Base-by-base conservation (phyloP, 768 basidiomycete species). In the Gyrodon lividus region DNA sequence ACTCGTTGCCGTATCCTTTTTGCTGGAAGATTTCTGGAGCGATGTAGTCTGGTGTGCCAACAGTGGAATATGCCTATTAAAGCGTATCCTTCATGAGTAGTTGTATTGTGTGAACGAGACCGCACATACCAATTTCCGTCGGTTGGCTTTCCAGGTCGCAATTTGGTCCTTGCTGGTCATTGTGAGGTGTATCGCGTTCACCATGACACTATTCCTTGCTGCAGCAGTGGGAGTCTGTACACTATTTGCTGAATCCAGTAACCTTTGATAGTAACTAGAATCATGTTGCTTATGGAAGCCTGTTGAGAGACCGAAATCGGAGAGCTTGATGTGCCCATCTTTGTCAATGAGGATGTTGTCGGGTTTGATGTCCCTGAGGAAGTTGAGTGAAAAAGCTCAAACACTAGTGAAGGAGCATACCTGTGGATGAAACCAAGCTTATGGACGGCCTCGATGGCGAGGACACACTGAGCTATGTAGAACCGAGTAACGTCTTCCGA, bases 281-380 rank as follows among this genome's bases (percentile, higher is more conserved):
- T 98, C 95, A 64, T 98, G 95, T 63, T 94, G 90, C 65, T 97
- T 98, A 71, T 98, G 95, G 72, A 98, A 98, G 3, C 97, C 97
- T n/a, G 97, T 98, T 2, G 96, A 97, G 42, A 99, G 82, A 51
- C 97, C 96, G 63, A 99, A 99, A 70, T 99, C 97, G 52, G 95
- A 98, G 33, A 99, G 81, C 67, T 99, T 99, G 74, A 99, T 79
- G 70, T 99, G 97, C 0, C 97, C 97, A 48, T 90, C 86, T 64
- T 94, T 92, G 68, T 99, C 97, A 57, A 80, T 84, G 46, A 85
- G 71, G 62, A 87, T 97, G 66, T 99, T 99, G 72, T 99, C 96
- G 16, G 96, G 96, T 72, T 99, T 99, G 72, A 99, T 98, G 67
- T 99, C 96, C 59, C 96, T 96, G 70, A 30, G 35, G 43, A 43